phyloP scores from a whole-genome alignment of 345 rosid species.

The Rhizophora apiculata region DNA sequence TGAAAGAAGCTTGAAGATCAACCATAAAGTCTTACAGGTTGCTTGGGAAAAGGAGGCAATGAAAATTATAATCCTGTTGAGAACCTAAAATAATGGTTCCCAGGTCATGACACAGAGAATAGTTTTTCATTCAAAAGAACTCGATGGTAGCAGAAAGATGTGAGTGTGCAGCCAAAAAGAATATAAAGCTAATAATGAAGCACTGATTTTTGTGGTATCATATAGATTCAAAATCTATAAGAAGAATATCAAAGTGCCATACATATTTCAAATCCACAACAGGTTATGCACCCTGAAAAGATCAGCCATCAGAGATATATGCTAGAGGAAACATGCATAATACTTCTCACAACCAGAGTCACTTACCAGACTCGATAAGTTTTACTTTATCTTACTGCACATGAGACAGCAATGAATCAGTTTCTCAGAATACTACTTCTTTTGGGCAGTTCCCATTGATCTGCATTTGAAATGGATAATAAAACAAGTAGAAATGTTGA shows the following conservation, averaged over 20 bases:
- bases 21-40: too few species aligned
- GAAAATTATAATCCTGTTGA: too few species aligned
- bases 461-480: slow-evolving; percentile 36
- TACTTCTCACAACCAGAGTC: slow-evolving; percentile 14
- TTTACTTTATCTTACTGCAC: slow-evolving; percentile 40
- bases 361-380: slow-evolving; percentile 27
- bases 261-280: not conserved
- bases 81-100: too few species aligned
- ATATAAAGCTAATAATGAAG: too few species aligned
- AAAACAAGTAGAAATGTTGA: slow-evolving; percentile 6
- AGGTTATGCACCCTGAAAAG: too few species aligned
- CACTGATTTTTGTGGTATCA: not conserved
- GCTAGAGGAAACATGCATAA: slow-evolving; percentile 4
- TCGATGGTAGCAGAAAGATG: too few species aligned
- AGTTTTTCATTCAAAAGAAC: too few species aligned
- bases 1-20: too few species aligned
- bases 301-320: not conserved
- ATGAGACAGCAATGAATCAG: slow-evolving; percentile 53
- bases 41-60: too few species aligned
- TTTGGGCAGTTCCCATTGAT: slow-evolving; percentile 79
- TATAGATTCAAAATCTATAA: not conserved
- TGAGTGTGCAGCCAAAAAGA: too few species aligned
- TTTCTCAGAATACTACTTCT: too few species aligned
- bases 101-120: too few species aligned
- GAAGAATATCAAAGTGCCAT: not conserved